A percentile compares a stretch with the other conserved stretches of the same genome.
Evolutionary conservation across 2,329 filamentous ascomycete genomes (phyloP).

Genomic region (Aspergillus glaucus): DNA sequence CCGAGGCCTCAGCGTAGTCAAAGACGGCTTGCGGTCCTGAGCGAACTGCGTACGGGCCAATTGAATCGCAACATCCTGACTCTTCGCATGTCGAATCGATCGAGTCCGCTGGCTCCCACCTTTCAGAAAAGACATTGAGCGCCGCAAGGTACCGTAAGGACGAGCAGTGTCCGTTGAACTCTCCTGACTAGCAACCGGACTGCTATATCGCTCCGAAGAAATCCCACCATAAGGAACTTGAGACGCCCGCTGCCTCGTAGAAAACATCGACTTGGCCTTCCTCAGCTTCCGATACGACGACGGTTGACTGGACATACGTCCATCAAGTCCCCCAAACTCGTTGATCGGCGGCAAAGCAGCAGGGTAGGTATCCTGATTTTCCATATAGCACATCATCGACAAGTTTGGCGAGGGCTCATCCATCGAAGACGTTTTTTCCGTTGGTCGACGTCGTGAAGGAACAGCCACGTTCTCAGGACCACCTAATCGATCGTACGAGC

Average conservation of each 20-base stretch:
- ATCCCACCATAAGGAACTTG: constrained; percentile 11
- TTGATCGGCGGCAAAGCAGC: constrained; percentile 22
- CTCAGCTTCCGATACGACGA: constrained; percentile 44
- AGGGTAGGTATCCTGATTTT: constrained; percentile 9
- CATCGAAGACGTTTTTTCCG: constrained; percentile 5
- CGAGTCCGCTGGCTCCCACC: constrained; percentile 15
- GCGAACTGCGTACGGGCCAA: constrained; percentile 37
- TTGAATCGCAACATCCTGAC: constrained; percentile 35
- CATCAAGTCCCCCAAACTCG: constrained; percentile 29
- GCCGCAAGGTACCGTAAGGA: constrained; percentile 24
- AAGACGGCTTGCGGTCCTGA: constrained; percentile 18
- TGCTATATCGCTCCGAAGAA: constrained; percentile 6
- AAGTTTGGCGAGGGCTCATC: constrained; percentile 2
- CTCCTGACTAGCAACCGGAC: constrained; percentile 2
- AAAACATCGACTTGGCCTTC: constrained; percentile 45
- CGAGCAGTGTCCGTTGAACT: constrained; percentile 6
- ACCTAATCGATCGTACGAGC: constrained; percentile 24
- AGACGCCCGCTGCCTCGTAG: constrained; percentile 29
- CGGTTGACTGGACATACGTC: constrained; percentile 33
- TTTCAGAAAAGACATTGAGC: constrained; percentile 39
- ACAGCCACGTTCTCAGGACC: constrained; percentile 21
- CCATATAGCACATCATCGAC: neutral
- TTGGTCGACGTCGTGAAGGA: constrained; percentile 17
- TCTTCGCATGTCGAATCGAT: constrained; percentile 19
- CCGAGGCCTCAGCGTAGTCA: constrained; percentile 16